A percentile compares a stretch with the other conserved stretches of the same genome.
phyloP scores from a whole-genome alignment of 768 basidiomycete species.

The Tricholomella constricta region DNA sequence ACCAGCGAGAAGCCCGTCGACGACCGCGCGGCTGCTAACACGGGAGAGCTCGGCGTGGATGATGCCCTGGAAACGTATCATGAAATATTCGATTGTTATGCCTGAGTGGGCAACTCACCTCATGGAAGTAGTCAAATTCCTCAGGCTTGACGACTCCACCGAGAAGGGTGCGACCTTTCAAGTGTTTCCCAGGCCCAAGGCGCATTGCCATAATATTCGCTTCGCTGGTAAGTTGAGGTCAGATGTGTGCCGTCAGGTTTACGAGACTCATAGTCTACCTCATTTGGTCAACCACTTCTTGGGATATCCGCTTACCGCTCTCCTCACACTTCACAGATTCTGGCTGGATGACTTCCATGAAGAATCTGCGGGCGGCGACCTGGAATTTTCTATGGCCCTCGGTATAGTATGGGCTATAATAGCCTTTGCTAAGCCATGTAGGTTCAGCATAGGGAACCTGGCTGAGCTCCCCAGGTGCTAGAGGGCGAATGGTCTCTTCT shows the following conservation, averaged over 20 bases:
- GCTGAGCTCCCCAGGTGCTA: slow-evolving; percentile 64
- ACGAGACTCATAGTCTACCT: slow-evolving; percentile 42
- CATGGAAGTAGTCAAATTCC: slow-evolving; percentile 95
- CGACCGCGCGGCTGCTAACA: slow-evolving; percentile 82
- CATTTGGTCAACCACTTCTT: slow-evolving; percentile 83
- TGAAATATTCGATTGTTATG: background rate
- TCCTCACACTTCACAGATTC: slow-evolving; percentile 84
- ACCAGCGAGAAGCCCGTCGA: slow-evolving; percentile 83
- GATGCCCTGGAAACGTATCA: slow-evolving; percentile 51
- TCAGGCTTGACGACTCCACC: slow-evolving; percentile 76
- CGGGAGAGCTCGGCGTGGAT: slow-evolving; percentile 82
- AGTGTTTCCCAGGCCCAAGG: slow-evolving; percentile 86
- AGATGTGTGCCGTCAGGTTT: background rate
- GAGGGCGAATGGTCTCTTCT: slow-evolving; percentile 53
- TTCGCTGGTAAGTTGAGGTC: slow-evolving; percentile 46
- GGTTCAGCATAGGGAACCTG: slow-evolving; percentile 86
- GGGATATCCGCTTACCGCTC: slow-evolving; percentile 82
- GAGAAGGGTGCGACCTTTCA: slow-evolving; percentile 75
- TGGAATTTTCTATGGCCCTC: slow-evolving; percentile 78
- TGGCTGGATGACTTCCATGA: slow-evolving; percentile 70
- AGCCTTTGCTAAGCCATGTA: slow-evolving; percentile 72
- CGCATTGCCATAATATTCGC: slow-evolving; percentile 86
- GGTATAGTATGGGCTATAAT: slow-evolving; percentile 76
- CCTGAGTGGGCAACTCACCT: slow-evolving; percentile 40
- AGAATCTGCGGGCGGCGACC: slow-evolving; percentile 71